Evolutionary conservation across 192 early-diverging fungal genomes (phyloP).

Genomic region (Backusella sp.): DNA sequence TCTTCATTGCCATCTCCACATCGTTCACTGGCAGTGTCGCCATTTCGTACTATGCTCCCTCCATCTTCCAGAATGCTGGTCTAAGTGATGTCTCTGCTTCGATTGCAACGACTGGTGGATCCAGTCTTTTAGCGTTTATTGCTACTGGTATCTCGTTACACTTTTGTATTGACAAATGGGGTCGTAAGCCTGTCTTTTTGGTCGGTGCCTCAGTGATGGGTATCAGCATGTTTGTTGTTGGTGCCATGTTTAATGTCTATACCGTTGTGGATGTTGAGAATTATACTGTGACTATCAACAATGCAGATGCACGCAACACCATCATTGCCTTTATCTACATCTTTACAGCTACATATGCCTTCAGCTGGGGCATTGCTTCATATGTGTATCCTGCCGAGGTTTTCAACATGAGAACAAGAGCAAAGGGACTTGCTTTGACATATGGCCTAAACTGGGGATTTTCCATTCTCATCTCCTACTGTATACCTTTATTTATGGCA

Average conservation of each 20-base stretch:
- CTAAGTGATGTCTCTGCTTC: constrained; percentile 17
- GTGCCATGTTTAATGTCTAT: constrained; percentile 35
- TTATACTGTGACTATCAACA: constrained; percentile 11
- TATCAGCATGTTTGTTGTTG: constrained; percentile 62
- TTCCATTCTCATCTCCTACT: constrained; percentile 32
- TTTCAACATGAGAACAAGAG: constrained; percentile 32
- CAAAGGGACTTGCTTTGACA: constrained; percentile 33
- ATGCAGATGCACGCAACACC: constrained; percentile 15
- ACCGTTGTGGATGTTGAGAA: constrained; percentile 11
- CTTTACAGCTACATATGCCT: constrained; percentile 32
- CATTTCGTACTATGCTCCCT: constrained; percentile 39
- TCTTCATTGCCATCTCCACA: constrained; percentile 45
- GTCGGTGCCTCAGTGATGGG: constrained; percentile 69
- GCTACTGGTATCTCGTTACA: constrained; percentile 44
- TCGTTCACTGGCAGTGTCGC: constrained; percentile 30
- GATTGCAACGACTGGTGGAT: constrained; percentile 33
- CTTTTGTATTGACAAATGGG: constrained; percentile 68
- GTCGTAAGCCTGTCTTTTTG: constrained; percentile 73
- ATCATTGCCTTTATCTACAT: constrained; percentile 40
- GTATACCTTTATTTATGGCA: constrained; percentile 36
- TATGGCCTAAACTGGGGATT: constrained; percentile 38
- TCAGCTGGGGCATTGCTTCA: constrained; percentile 25
- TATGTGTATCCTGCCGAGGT: constrained; percentile 38
- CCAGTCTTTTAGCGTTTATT: constrained; percentile 23
- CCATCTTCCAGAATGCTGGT: constrained; percentile 34